Base-by-base conservation (phyloP, 2,329 filamentous ascomycete species). In the Nemania diffusa region DNA sequence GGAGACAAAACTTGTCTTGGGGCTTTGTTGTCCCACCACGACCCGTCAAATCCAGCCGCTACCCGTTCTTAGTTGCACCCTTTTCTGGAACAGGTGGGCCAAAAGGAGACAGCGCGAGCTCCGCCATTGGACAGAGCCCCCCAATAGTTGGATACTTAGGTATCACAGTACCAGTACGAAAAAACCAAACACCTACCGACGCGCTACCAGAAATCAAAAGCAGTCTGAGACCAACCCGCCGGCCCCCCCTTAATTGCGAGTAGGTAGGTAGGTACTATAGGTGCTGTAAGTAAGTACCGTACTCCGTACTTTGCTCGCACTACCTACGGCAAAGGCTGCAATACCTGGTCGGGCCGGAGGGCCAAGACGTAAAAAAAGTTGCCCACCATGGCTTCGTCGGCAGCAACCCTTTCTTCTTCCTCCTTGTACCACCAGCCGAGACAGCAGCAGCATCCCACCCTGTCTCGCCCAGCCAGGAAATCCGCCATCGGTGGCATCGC, bases 401-500 rank as follows among this genome's bases (percentile, higher is more conserved):
- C 78, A 64, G 75, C 78, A 63, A 74, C 78, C 65, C 73, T 77
- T 62, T 57, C 61, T 71, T 77, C 74, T 75, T 63, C 69, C 78
- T 37, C 32, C 32, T n/a, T 40, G 52, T 77, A 69, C 73, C 75
- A 68, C 70, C 72, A 59, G 61, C 71, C 72, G 69, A 70, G 51
- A 65, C 72, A 57, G 64, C 67, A 57, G 64, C 67, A 46, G 60
- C 67, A 72, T 60, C 74, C 76, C 69, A 75, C 75, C 48, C 78
- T 82, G 68, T 80, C 81, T 61, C 78, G 85, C 69, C 62, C 71
- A 55, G 68, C 72, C 80, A 84, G 75, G 81, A 81, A 74, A 66
- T 77, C 80, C 62, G 78, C 77, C 59, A 78, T 83, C 68, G 78
- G 79, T 61, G 79, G 77, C 52, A 79, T 84, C 67, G 78, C 81